Evolutionary conservation across 2,329 filamentous ascomycete genomes (phyloP), one percentile per base, ranked within the genome.

Genomic region (Hortaea sp.): DNA sequence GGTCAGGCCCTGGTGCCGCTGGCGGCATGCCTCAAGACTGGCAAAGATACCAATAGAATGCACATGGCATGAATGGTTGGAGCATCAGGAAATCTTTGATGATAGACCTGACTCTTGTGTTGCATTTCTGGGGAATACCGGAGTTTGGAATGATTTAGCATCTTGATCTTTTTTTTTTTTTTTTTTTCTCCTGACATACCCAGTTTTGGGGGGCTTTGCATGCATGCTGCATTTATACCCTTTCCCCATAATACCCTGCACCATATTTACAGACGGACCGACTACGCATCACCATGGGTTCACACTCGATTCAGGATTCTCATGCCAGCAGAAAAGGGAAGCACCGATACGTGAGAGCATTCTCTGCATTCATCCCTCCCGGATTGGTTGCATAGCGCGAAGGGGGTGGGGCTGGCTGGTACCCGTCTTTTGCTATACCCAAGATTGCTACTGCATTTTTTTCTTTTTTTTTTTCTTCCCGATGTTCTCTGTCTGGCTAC

Each of bases 1-100:
- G 71, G 72, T 64, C 70, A 43, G 66, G 67, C 48, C 66, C 69
- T 42, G 64, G 63, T n/a, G 57, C 56, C 35, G 54, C 57, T 39
- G 57, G 56, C 41, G 57, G 60, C 37, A 67, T 66, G 56, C 62
- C 67, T 20, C 45, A 51, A 40, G 44, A 52, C 34, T 52, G 49
- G 48, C 49, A 44, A 30, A 41, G 51, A 9, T 53, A 49, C 35
- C 50, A 52, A 40, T 54, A 44, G 32, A 35, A n/a, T 2, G 32
- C 32, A n/a, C 32, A n/a, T n/a, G 32, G n/a, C n/a, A 35, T 9
- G 32, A 35, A 35, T 35, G 20, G 20, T 20, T 20, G 20, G 20
- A 20, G 20, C 20, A 20, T 20, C 20, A 20, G 20, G 20, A 20
- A 20, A 20, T 20, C 20, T 20, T 20, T 20, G 20, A 20, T 20